Conservation (phyloP, 495 filamentous ascomycete species). For the Neohortaea acidophila region DNA sequence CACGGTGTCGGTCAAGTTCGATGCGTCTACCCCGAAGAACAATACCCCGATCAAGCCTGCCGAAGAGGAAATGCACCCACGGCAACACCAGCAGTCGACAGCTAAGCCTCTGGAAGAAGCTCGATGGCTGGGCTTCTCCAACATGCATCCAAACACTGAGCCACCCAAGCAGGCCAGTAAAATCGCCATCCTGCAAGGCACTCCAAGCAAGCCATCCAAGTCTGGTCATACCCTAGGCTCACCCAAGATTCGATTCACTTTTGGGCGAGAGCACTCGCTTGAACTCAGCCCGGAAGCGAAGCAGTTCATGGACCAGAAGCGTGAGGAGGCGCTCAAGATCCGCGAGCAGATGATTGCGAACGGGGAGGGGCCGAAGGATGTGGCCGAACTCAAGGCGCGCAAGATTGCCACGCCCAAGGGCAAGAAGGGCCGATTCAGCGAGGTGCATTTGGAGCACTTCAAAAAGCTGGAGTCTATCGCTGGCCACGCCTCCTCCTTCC, state of each 20-base stretch:
- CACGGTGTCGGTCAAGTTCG: slow-evolving; percentile 6
- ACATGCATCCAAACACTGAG: slow-evolving; percentile 24
- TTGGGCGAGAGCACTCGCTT: slow-evolving; percentile 36
- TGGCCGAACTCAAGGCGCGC: slow-evolving; percentile 36
- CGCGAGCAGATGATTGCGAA: slow-evolving; percentile 44
- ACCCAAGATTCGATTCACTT: slow-evolving; percentile 62
- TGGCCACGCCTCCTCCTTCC: slow-evolving; percentile 64
- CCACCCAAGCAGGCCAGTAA: slow-evolving; percentile 19
- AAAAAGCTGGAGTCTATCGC: slow-evolving; percentile 95
- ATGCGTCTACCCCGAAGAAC: slow-evolving; percentile 20
- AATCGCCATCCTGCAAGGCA: slow-evolving; percentile 17
- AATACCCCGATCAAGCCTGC: slow-evolving; percentile 22
- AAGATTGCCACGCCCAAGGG: slow-evolving; percentile 68
- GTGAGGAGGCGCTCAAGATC: slow-evolving; percentile 51
- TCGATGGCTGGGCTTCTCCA: slow-evolving; percentile 25
- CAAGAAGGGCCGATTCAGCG: slow-evolving; percentile 60
- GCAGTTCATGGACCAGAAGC: slow-evolving; percentile 61
- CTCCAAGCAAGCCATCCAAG: slow-evolving; percentile 22
- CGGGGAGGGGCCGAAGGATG: slow-evolving; percentile 7
- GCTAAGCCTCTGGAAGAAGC: slow-evolving; percentile 27
- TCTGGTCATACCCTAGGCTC: slow-evolving; percentile 24
- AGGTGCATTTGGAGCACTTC: slow-evolving; percentile 72
- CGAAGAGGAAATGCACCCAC: slow-evolving; percentile 27
- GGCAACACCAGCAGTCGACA: slow-evolving; percentile 23
- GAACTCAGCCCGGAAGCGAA: slow-evolving; percentile 60